Conservation (phyloP, 345 rosid genomes). For the Acer campestre region DNA sequence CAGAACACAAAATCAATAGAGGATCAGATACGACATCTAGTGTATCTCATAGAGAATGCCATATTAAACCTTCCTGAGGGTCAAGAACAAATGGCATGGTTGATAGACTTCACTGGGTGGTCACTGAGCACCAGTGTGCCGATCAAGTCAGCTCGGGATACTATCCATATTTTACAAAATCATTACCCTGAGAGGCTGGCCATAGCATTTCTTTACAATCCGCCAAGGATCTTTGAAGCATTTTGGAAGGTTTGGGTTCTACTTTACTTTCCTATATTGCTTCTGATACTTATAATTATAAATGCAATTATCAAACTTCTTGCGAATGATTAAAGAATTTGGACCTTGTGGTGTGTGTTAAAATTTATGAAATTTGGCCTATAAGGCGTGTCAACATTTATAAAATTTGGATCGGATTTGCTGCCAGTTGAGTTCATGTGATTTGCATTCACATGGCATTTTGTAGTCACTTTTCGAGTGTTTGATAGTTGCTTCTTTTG, state of each 20-base stretch:
- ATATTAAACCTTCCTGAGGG: constrained; percentile 83
- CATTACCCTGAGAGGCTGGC: constrained; percentile 97
- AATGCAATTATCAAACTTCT: not conserved
- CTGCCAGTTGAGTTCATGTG: not conserved
- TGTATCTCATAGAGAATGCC: constrained; percentile 90
- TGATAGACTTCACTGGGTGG: constrained; percentile 95
- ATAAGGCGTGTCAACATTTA: not conserved
- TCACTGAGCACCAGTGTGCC: constrained; percentile 70
- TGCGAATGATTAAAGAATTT: not conserved
- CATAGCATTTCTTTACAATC: constrained; percentile 86
- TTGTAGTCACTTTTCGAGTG: not conserved
- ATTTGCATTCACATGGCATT: not conserved
- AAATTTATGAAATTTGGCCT: not conserved
- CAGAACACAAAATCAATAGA: constrained; percentile 83
- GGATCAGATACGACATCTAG: constrained; percentile 74
- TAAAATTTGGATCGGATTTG: not conserved
- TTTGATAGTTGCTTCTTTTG: not conserved
- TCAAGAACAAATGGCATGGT: constrained; percentile 94
- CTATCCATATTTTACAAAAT: constrained; percentile 68
- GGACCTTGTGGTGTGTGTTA: not conserved
- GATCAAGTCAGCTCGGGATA: constrained; percentile 78
- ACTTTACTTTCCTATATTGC: not conserved
- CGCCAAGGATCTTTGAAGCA: constrained; percentile 91
- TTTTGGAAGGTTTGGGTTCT: constrained; percentile 88
- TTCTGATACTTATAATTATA: not conserved